Base-by-base conservation (phyloP, 2,329 filamentous ascomycete species). In the Fusarium sp. region DNA sequence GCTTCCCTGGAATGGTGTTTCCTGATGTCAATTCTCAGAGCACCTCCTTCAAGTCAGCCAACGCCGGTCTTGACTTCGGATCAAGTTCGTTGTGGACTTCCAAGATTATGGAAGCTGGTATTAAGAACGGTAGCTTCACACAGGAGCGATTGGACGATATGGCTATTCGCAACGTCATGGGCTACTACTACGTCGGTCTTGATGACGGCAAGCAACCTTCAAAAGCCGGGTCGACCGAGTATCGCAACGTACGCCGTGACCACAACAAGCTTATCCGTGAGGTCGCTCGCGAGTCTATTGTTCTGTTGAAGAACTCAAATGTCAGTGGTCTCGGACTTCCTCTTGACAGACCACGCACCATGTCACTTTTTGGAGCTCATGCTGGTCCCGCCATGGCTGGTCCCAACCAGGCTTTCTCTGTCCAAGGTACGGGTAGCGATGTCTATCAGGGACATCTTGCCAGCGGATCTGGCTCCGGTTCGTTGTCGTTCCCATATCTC, bases 1-100 rank as follows among this genome's bases (percentile, higher is more conserved):
- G 89, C 2, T 93, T 93, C 74, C 89, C 91, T 68, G 90, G 90
- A 6, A 69, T 88, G 81, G 86, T 91, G n/a, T 87, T 91, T 80
- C 88, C 86, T 0, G 90, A 93, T 23, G 59, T 58, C 21, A 52
- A 62, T 25, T 58, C 59, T 25, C 54, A 41, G 26, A 4, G 9
- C 14, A 49, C 30, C 21, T 34, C 48, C 19, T 34, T 37, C 28
- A 37, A 50, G 48, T 50, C 48, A 34, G 48, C 48, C 7, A 37
- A 37, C 16, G 30, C 28, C n/a, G 48, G 48, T 10, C 48, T 50
- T 4, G 48, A 50, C 48, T 50, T 37, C 9, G 48, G 48, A 25
- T 50, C 48, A 25, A 37, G 19, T 18, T 39, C 48, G 10, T 10
- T 50, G 16, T 50, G 48, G 48, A 57, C 44, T 5, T 49, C 43